phyloP scores from a whole-genome alignment of 192 early-diverging fungal genomes.

The Spizellomyces punctatus region DNA sequence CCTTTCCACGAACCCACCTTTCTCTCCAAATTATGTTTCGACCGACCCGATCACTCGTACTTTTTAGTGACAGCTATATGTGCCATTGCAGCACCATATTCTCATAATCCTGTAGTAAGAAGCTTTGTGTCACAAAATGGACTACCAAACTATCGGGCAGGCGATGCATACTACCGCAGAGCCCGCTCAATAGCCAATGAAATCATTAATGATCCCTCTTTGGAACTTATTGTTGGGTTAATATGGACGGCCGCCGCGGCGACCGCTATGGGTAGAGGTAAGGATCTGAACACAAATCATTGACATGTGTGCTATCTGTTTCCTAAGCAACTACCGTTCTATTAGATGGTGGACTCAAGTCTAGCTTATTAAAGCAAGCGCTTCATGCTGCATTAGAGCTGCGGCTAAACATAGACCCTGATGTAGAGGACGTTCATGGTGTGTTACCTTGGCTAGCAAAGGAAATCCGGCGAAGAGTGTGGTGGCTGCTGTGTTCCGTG shows the following conservation, averaged over 20 bases:
- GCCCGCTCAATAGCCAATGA: neutral
- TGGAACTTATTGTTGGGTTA: constrained; percentile 23
- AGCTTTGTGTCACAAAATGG: neutral
- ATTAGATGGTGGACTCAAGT: constrained; percentile 7
- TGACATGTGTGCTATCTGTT: neutral
- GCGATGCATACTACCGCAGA: constrained; percentile 8
- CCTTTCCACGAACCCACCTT: constrained; percentile 25
- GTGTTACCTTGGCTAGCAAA: constrained; percentile 20
- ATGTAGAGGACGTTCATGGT: constrained; percentile 36
- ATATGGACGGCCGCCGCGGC: constrained; percentile 10
- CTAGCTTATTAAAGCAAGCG: constrained; percentile 2
- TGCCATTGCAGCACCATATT: constrained; percentile 15
- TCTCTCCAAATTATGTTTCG: neutral
- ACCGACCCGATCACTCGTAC: constrained; percentile 22
- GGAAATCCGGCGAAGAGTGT: constrained; percentile 22
- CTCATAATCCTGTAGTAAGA: constrained; percentile 4
- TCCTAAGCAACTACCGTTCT: neutral
- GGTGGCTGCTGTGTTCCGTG: constrained; percentile 30
- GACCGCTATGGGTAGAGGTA: constrained; percentile 24
- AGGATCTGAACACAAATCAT: neutral
- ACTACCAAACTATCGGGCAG: constrained; percentile 11
- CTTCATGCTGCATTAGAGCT: neutral
- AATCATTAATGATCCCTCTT: constrained; percentile 12
- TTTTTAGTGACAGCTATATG: constrained; percentile 20
- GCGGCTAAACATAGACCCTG: constrained; percentile 29